phyloP scores from a whole-genome alignment of 2,329 filamentous ascomycete species.

The Pestalotiopsis sp. region DNA sequence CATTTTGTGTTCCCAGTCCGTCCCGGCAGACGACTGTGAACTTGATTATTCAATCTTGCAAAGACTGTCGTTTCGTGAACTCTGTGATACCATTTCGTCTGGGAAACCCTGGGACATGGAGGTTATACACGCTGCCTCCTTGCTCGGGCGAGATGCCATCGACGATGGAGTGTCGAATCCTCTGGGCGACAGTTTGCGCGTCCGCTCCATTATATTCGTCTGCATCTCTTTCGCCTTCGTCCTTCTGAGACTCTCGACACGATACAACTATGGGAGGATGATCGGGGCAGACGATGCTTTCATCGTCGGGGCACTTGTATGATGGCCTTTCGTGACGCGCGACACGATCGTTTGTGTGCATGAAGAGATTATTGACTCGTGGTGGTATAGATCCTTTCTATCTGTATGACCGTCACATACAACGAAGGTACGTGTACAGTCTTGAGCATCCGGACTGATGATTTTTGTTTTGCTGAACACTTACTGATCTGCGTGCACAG shows the following conservation, averaged over 20 bases:
- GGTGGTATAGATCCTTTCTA: not conserved
- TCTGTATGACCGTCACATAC: not conserved
- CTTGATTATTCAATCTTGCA: not conserved
- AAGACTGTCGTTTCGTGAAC: not conserved
- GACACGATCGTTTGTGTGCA: not conserved
- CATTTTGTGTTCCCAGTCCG: not conserved
- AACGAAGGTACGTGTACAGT: not conserved
- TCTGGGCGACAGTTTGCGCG: constrained; percentile 13
- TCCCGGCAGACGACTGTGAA: not conserved
- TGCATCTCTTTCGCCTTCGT: constrained; percentile 16
- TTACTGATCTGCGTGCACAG: not conserved
- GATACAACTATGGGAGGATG: constrained; percentile 11
- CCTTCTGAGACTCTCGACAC: constrained; percentile 11
- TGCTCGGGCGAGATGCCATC: constrained; percentile 30
- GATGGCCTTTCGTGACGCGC: not conserved
- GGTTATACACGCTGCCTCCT: constrained; percentile 8
- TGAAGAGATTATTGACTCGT: not conserved
- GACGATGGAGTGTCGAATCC: constrained; percentile 17
- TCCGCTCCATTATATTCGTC: constrained; percentile 17
- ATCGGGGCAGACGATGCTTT: constrained; percentile 15
- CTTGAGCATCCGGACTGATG: not conserved
- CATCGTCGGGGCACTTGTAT: constrained; percentile 16
- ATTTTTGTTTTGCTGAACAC: not conserved
- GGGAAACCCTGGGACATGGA: not conserved
- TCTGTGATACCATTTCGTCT: not conserved